Evolutionary conservation across 495 filamentous ascomycete genomes (phyloP).

Genomic region (Delitschia confertaspora): DNA sequence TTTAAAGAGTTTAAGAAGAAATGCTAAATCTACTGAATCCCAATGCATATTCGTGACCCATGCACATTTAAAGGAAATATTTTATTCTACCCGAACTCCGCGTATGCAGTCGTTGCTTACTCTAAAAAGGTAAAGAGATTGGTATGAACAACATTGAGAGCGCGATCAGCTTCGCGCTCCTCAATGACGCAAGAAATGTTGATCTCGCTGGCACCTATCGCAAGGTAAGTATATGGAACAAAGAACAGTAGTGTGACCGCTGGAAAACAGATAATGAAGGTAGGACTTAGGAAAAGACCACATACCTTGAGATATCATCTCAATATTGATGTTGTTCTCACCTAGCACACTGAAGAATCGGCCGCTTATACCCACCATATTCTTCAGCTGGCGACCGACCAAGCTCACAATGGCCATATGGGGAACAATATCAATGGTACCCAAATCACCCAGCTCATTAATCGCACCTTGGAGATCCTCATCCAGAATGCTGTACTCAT

Average conservation of each 20-base stretch:
- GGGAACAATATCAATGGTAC: slow-evolving; percentile 73
- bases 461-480: slow-evolving; percentile 33
- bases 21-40: too few relatives aligned
- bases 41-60: too few relatives aligned
- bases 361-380: slow-evolving; percentile 83
- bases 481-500: slow-evolving; percentile 46
- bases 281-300: neutral
- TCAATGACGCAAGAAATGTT: slow-evolving; percentile 98
- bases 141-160: slow-evolving; percentile 91
- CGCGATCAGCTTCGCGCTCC: slow-evolving; percentile 76
- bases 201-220: slow-evolving; percentile 86
- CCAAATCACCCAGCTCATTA: slow-evolving; percentile 63
- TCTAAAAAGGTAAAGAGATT: slow-evolving; percentile 60
- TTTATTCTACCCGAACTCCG: slow-evolving; percentile 8
- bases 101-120: slow-evolving; percentile 19
- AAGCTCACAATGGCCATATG: slow-evolving; percentile 88
- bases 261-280: slow-evolving; percentile 1
- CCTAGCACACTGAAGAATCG: slow-evolving; percentile 63
- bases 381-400: slow-evolving; percentile 90
- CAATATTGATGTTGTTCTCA: slow-evolving; percentile 81
- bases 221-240: slow-evolving; percentile 24
- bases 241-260: too few relatives aligned
- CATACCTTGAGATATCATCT: slow-evolving; percentile 94
- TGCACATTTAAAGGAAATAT: too few relatives aligned
- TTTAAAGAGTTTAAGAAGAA: too few relatives aligned